Base-by-base conservation (phyloP, 768 basidiomycete genomes). In the Cubamyces lactineus region DNA sequence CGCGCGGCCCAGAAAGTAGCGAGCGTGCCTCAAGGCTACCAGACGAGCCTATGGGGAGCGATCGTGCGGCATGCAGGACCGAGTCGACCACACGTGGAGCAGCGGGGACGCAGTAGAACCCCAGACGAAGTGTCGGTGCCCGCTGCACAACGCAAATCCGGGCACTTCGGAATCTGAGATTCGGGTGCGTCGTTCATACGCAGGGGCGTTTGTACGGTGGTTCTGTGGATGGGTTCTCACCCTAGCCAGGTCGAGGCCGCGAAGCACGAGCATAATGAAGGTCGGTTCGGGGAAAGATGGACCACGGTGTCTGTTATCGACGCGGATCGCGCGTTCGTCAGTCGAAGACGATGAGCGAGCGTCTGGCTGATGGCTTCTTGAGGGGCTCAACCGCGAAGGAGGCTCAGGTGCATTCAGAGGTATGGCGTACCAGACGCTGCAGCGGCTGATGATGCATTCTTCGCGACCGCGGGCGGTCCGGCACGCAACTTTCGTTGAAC, bases 21-120 rank as follows among this genome's bases (percentile, higher is more conserved):
- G 7, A 15, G 17, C n/a, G 9, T 3, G 45, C 57, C 57, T 50
- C 57, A 48, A 40, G 57, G 47, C 39, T 50, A 58, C 47, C 40
- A 17, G 16, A 41, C 57, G 46, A 42, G 47, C 56, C 38, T 48
- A 57, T 28, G 38, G 23, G 46, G 47, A n/a, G 45, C 19, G 19
- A 17, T 15, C 26, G 8, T 21, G 38, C 48, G 48, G 40, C 19
- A 47, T 45, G n/a, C 43, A 45, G 55, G 30, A 43, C 53, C 39
- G 41, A 41, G 21, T 41, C n/a, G 6, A 11, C 39, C 46, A 17
- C 6, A 46, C 42, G 26, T 28, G 48, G 13, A 49, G 26, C 24
- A 28, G 53, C n/a, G 26, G 4, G 21, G 45, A 9, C 45, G n/a
- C 19, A 1, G 34, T 11, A 34, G 34, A 34, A 34, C 5, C 9